Base-by-base conservation (phyloP, 768 basidiomycete genomes). In the Suillus ampliporus region DNA sequence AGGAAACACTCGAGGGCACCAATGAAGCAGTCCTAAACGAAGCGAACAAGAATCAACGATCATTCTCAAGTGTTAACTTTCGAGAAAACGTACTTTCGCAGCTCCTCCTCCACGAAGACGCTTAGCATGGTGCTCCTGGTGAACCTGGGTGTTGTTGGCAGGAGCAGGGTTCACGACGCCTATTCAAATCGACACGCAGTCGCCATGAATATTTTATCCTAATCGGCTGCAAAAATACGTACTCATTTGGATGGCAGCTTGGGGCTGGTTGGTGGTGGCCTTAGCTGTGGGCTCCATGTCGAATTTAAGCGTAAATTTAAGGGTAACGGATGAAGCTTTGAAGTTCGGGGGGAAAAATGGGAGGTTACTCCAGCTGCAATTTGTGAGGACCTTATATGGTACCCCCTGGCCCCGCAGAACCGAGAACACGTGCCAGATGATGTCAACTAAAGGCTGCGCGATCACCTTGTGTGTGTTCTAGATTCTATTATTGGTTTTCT, bases 91-190 rank as follows among this genome's bases (percentile, higher is more conserved):
- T 62, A 89, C 89, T 83, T 84, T 89, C 35, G 70, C 89, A 51
- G 85, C 89, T 64, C 89, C 90, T 69, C 87, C 90, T 63, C 90
- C 90, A 61, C 90, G 86, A 54, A 91, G 72, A 63, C 89, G 86
- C 59, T 79, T 80, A 5, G 86, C 84, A 47, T 77, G 77, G 62
- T 81, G 72, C 51, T 78, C 76, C 63, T 76, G 77, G 61, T 83
- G 78, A 60, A 80, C 77, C 56, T 79, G 75, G 10, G 76, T 70
- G 23, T 64, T 71, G 48, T 71, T 64, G 31, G 78, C 71, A 66
- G 80, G 71, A 23, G 80, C 75, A 17, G 81, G 80, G 71, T 78
- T 82, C 77, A 83, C 80, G 6, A 79, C 78, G 66, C 77, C 86
- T 88, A 58, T 3, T 19, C 37, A 54, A 54, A 54, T 2, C 10